A percentile compares a stretch with the other conserved stretches of the same genome.
Conservation (phyloP, 306 rosid genomes). For the Cucumis melo region DNA sequence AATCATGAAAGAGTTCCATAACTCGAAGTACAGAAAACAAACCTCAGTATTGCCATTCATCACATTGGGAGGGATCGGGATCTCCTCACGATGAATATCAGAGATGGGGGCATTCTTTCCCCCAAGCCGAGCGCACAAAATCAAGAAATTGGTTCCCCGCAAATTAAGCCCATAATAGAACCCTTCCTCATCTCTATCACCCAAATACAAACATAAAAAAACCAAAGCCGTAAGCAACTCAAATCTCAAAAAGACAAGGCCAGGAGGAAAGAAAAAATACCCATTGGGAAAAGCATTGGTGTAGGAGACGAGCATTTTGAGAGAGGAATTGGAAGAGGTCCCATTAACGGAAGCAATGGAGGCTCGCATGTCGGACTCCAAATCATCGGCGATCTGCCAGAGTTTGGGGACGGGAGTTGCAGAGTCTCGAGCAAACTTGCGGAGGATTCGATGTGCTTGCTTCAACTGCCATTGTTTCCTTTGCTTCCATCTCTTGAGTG, state of each 20-base stretch:
- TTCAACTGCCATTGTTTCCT: constrained; percentile 27
- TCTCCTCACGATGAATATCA: constrained; percentile 34
- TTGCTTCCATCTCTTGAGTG: constrained; percentile 23
- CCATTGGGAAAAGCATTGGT: constrained; percentile 43
- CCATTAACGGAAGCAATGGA: constrained; percentile 23
- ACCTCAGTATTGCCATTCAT: constrained; percentile 30
- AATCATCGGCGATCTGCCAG: constrained; percentile 34
- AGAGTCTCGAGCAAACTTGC: constrained; percentile 43
- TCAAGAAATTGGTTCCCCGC: constrained; percentile 30
- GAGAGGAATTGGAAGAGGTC: constrained; percentile 12
- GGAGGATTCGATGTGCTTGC: constrained; percentile 22
- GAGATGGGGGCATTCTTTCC: constrained; percentile 43
- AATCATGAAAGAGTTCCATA: neutral
- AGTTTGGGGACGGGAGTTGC: constrained; percentile 45
- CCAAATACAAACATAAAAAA: neutral
- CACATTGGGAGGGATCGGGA: constrained; percentile 27
- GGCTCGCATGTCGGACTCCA: constrained; percentile 34
- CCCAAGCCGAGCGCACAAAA: constrained; percentile 44
- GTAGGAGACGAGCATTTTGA: constrained; percentile 43
- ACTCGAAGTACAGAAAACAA: neutral
- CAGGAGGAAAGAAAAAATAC: constrained; percentile 5
- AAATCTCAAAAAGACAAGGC: neutral
- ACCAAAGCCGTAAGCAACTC: neutral
- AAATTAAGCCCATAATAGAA: constrained; percentile 49
- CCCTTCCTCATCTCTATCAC: constrained; percentile 54